phyloP scores from a whole-genome alignment of 1,284 basidiomycete genomes.

The Ceratobasidium sp. region DNA sequence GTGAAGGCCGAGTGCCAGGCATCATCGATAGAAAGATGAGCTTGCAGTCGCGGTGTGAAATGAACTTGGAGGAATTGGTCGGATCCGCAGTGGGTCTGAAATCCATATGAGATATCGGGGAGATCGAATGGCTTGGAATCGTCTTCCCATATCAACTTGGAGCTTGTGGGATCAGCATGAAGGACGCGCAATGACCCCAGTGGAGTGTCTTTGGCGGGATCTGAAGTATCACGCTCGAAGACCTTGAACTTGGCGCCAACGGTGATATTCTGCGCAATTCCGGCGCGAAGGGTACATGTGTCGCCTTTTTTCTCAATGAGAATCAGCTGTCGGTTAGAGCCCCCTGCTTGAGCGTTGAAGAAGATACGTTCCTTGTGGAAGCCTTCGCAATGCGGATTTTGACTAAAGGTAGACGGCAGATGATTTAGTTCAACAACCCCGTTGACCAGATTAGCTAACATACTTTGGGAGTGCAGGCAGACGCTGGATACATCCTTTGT shows the following conservation, averaged over 20 bases:
- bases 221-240: neutral
- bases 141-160: neutral
- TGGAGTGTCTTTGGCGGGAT: neutral
- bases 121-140: neutral
- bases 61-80: conserved; percentile 1
- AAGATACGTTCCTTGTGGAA: conserved; percentile 13
- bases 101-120: conserved; percentile 11
- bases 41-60: neutral
- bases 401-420: neutral
- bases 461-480: conserved; percentile 5
- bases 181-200: conserved; percentile 20
- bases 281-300: conserved; percentile 3
- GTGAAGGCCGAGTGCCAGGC: conserved; percentile 21
- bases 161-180: neutral
- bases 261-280: conserved; percentile 25
- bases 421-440: neutral
- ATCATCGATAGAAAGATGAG: neutral
- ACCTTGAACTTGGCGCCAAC: conserved; percentile 15
- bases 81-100: conserved; percentile 18
- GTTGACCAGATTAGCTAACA: neutral
- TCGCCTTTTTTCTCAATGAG: neutral
- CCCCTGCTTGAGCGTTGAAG: conserved; percentile 29
- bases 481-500: conserved; percentile 30
- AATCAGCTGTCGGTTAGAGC: conserved; percentile 13
- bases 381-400: conserved; percentile 29